Base-by-base conservation (phyloP, 2,329 filamentous ascomycete genomes). In the Clathrospora elynae region DNA sequence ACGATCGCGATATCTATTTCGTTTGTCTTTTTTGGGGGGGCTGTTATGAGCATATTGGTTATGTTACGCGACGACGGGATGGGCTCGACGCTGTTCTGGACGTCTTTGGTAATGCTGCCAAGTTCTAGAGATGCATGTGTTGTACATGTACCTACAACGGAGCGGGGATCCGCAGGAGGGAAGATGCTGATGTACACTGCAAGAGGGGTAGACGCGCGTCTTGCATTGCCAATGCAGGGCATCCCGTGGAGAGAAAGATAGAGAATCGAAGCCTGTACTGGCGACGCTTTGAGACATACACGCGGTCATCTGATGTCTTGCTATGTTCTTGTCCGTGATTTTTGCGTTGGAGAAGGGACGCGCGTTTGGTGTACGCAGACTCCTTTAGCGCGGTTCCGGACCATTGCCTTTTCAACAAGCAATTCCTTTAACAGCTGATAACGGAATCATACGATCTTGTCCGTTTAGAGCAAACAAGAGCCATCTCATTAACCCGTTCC, bases 11-110 rank as follows among this genome's bases (percentile, higher is more conserved):
- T 35, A 51, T 49, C 31, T 36, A 44, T 63, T 59, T 62, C 61
- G 35, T 66, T 57, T 66, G 63, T 67, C 36, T 35, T 42, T 43
- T 38, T 44, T 53, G 57, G 63, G 51, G n/a, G n/a, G n/a, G n/a
- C n/a, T n/a, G 61, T 36, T 42, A 67, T 46, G 62, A 57, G 53
- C 59, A 54, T 49, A 47, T 36, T 37, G 32, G 34, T 36, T 30
- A 36, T 30, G 47, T 29, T 44, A 45, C 30, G 53, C 48, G n/a
- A 55, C 34, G 50, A 51, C 35, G 47, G 36, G 53, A 55, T 39
- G 52, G 51, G 35, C 24, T 51, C 48, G 36, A 55, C 44, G 46
- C 38, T n/a, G n/a, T 41, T 42, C 26, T 36, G 35, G 48, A 41
- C 39, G 40, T 41, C 51, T 35, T 17, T 30, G 10, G 38, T 32